Base-by-base conservation (phyloP, 2,329 filamentous ascomycete genomes). In the Stagonosporopsis tanaceti region DNA sequence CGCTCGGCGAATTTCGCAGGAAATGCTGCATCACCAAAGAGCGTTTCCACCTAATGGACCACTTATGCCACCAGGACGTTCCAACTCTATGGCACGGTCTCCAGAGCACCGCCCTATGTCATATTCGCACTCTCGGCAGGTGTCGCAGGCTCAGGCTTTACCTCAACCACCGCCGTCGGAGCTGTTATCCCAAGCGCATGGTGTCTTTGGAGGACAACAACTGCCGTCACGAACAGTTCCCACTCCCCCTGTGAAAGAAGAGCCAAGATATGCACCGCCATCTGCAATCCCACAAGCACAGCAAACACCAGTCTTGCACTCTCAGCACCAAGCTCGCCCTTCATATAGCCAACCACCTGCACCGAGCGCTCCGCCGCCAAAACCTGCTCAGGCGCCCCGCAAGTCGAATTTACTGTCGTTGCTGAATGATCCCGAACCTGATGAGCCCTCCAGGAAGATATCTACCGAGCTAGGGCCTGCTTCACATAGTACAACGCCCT, bases 331-430 rank as follows among this genome's bases (percentile, higher is more conserved):
- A 20, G 47, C 56, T 28, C 70, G 69, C 42, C 39, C 65, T 20
- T 70, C 70, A 6, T 61, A 61, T 30, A 40, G 51, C 27, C 70
- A 66, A 44, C 55, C 66, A 32, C 51, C 68, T 41, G 34, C 57
- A 44, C 67, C 69, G 34, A 58, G 59, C 28, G 56, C 54, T 0
- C 60, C 67, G 7, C 62, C 67, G 1, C 57, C 69, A 2, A 72
- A 72, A 50, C 70, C 74, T 57, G 62, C 66, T 14, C 52, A 66
- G n/a, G 70, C 72, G 48, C 71, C 74, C 8, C 70, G 71, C 41
- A 76, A 73, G 51, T 76, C 75, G 6, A 77, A 76, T 47, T 37
- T 78, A 14, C 64, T 76, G 52, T 76, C 73, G 3, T 51, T 78
- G 15, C 68, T 78, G 14, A 78, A 78, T 53, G 73, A 74, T 27